Conservation (phyloP, 495 filamentous ascomycete species). For the Xeromyces bisporus region DNA sequence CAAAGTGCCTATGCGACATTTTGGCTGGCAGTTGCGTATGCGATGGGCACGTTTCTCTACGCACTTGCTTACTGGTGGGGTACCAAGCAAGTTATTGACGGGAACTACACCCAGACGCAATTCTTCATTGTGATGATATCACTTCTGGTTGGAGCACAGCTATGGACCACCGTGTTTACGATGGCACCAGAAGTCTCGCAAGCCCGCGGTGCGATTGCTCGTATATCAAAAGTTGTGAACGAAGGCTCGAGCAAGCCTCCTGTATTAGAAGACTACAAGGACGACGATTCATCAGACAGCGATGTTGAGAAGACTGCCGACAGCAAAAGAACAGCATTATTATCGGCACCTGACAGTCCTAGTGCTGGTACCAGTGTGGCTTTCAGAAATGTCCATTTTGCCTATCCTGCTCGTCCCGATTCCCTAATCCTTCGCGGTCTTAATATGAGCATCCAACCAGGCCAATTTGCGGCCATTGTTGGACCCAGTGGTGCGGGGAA, state of each 20-base stretch:
- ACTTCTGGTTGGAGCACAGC: constrained; percentile 40
- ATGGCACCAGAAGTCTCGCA: constrained; percentile 45
- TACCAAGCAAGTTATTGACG: constrained; percentile 35
- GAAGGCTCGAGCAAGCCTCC: not conserved
- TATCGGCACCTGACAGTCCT: not conserved
- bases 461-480: constrained; percentile 42
- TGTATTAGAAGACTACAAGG: not conserved
- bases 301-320: not conserved
- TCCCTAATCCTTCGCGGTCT: constrained; percentile 35
- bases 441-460: constrained; percentile 35
- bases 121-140: constrained; percentile 53
- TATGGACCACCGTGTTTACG: constrained; percentile 48
- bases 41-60: constrained; percentile 36
- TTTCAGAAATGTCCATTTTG: constrained; percentile 37
- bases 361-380: constrained; percentile 1
- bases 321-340: not conserved
- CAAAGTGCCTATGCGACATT: constrained; percentile 25
- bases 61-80: constrained; percentile 57
- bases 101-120: constrained; percentile 37
- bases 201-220: constrained; percentile 17
- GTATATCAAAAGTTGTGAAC: not conserved
- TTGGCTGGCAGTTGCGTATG: constrained; percentile 24
- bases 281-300: no score
- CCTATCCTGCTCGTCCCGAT: constrained; percentile 43
- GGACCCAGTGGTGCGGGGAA: constrained; percentile 47